Conservation (phyloP, 2,329 filamentous ascomycete species). For the Monosporascus sp. region DNA sequence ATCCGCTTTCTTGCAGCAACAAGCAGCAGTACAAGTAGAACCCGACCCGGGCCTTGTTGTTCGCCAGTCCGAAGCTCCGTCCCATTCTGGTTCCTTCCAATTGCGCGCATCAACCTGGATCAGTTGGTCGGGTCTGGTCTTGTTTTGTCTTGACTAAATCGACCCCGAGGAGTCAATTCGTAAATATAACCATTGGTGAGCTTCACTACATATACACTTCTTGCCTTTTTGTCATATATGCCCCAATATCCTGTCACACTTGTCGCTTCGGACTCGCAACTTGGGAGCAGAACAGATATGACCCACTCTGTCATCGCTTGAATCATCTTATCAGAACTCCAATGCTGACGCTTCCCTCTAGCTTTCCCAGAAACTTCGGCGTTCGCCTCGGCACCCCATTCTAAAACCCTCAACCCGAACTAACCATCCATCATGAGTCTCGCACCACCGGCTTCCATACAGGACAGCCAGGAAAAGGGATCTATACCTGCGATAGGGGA, state of each 20-base stretch:
- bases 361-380: neutral
- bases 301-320: neutral
- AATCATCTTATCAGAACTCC: neutral
- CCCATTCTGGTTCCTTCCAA: neutral
- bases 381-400: constrained; percentile 16
- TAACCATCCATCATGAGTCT: constrained; percentile 23
- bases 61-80: neutral
- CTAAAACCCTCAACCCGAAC: constrained; percentile 2
- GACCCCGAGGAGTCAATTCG: neutral
- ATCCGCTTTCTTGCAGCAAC: neutral
- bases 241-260: neutral
- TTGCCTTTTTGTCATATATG: neutral
- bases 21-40: neutral
- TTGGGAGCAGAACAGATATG: neutral
- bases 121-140: neutral
- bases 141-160: neutral
- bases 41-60: neutral
- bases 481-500: constrained; percentile 21
- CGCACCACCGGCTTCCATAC: constrained; percentile 25
- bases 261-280: neutral
- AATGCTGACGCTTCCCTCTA: neutral
- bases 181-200: neutral
- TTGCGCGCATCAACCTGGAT: neutral
- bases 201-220: neutral
- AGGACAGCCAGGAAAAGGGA: constrained; percentile 17